A percentile compares a stretch with the other conserved stretches of the same genome.
phyloP scores from a whole-genome alignment of 495 filamentous ascomycete species.

The Entonaema liquescens region DNA sequence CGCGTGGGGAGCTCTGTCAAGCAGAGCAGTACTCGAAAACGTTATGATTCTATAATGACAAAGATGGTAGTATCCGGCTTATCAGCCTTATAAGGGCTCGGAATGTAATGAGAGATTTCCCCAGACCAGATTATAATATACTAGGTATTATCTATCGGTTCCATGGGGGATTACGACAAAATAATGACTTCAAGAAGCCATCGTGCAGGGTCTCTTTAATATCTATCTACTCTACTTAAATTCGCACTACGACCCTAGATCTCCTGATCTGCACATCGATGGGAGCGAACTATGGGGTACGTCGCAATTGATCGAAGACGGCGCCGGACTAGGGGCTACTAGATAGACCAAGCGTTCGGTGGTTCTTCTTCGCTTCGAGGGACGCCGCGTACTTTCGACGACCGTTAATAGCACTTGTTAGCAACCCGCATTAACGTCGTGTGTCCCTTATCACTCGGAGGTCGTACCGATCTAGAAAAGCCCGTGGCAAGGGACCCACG shows the following conservation, averaged over 20 bases:
- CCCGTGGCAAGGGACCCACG: constrained; percentile 1
- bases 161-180: neutral
- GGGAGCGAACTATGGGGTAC: constrained; percentile 21
- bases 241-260: constrained; percentile 4
- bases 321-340: constrained; percentile 13
- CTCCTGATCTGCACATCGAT: constrained; percentile 19
- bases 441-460: neutral
- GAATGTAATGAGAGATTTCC: neutral
- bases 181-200: neutral
- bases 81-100: neutral
- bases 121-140: neutral
- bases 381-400: neutral
- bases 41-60: neutral
- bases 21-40: neutral
- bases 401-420: neutral
- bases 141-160: neutral
- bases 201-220: constrained; percentile 6
- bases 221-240: neutral
- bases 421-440: neutral
- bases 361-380: constrained; percentile 11
- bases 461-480: constrained; percentile 10
- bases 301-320: constrained; percentile 9
- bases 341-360: constrained; percentile 5
- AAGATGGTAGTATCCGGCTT: neutral
- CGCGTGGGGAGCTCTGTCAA: neutral